Conservation (phyloP, 139 green algal species). For the Gonium pectorale region DNA sequence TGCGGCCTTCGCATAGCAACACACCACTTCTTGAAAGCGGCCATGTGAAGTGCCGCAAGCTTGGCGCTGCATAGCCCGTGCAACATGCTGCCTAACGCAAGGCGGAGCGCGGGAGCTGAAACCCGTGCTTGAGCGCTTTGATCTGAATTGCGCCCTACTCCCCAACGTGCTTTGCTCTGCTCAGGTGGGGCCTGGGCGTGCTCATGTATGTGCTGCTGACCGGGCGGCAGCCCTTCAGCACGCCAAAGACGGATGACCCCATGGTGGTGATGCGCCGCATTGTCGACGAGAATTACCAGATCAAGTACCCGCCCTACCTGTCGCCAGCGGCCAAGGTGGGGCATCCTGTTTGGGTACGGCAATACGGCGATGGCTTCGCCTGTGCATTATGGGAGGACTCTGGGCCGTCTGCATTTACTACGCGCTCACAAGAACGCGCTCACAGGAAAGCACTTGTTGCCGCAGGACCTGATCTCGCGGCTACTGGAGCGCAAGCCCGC, state of each 20-base stretch:
- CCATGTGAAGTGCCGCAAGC: too few relatives aligned
- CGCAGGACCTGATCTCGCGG: slow-evolving; percentile 82
- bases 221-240: slow-evolving; percentile 93
- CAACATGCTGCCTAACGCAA: too few relatives aligned
- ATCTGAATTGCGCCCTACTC: neutral
- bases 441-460: too few relatives aligned
- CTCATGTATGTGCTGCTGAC: slow-evolving; percentile 97
- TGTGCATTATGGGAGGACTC: too few relatives aligned
- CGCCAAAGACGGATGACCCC: slow-evolving; percentile 93
- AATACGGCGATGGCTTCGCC: too few relatives aligned
- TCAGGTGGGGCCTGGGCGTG: slow-evolving; percentile 90
- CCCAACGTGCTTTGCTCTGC: neutral
- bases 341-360: too few relatives aligned
- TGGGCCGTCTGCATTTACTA: too few relatives aligned
- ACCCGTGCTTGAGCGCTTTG: neutral
- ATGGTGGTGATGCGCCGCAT: slow-evolving; percentile 98
- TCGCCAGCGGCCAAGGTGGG: slow-evolving; percentile 75
- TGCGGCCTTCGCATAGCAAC: too few relatives aligned
- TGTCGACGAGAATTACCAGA: slow-evolving; percentile 90
- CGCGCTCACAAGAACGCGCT: too few relatives aligned
- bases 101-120: too few relatives aligned
- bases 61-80: too few relatives aligned
- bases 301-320: slow-evolving; percentile 96
- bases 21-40: too few relatives aligned
- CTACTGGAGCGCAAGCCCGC: slow-evolving; percentile 93